phyloP scores from a whole-genome alignment of 2,329 filamentous ascomycete species.

The Alternaria brassicae region DNA sequence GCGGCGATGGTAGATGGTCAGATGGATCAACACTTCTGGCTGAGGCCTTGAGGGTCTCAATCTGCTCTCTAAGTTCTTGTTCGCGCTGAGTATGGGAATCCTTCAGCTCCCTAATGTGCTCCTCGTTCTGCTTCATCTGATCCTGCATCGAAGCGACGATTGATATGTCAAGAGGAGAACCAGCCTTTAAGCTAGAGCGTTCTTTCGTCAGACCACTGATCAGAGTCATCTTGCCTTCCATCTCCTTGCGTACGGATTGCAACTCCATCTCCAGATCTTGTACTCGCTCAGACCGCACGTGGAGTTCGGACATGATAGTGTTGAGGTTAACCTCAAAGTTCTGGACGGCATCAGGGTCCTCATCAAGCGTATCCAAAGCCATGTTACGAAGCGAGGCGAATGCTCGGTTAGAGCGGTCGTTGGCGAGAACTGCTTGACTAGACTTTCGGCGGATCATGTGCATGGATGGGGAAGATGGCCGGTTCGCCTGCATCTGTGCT shows the following conservation, averaged over 20 bases:
- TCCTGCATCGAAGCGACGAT: conserved; percentile 86
- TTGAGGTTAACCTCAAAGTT: conserved; percentile 93
- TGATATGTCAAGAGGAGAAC: conserved; percentile 86
- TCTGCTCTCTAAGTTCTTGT: conserved; percentile 73
- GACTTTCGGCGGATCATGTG: conserved; percentile 93
- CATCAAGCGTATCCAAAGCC: conserved; percentile 83
- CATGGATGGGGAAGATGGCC: conserved; percentile 69
- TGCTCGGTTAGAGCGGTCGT: conserved; percentile 90
- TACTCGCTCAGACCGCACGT: conserved; percentile 84
- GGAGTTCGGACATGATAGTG: conserved; percentile 89
- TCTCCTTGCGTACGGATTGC: conserved; percentile 84
- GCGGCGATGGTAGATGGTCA: conserved; percentile 30
- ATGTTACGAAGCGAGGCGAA: conserved; percentile 90
- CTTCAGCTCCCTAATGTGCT: conserved; percentile 75
- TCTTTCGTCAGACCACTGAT: conserved; percentile 94
- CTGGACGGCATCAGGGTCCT: conserved; percentile 82
- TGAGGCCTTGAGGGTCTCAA: conserved; percentile 70
- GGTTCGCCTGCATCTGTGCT: conserved; percentile 69
- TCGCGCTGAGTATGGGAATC: conserved; percentile 77
- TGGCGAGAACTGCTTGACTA: conserved; percentile 84
- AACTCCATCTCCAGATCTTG: conserved; percentile 89
- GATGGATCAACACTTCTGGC: conserved; percentile 43
- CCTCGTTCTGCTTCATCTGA: conserved; percentile 84
- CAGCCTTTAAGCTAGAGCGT: conserved; percentile 82
- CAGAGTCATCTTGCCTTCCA: conserved; percentile 95